phyloP scores from a whole-genome alignment of 2,329 filamentous ascomycete genomes.

The Xylaria multiplex region DNA sequence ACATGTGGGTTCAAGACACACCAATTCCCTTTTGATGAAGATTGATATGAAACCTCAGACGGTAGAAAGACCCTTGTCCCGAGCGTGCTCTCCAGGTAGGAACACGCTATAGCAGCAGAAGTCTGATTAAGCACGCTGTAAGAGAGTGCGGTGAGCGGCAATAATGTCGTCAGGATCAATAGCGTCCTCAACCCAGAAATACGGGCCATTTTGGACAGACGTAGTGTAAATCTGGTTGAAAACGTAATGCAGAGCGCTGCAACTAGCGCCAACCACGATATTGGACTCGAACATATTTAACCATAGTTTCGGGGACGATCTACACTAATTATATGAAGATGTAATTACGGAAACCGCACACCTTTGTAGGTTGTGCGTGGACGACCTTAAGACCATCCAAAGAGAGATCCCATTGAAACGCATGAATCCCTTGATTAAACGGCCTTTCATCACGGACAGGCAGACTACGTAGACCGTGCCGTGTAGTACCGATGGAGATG shows the following conservation, averaged over 20 bases:
- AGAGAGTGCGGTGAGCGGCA: slow-evolving; percentile 21
- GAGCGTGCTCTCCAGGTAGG: slow-evolving; percentile 28
- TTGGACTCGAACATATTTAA: slow-evolving; percentile 1
- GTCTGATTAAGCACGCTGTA: slow-evolving; percentile 19
- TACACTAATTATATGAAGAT: slow-evolving; percentile 29
- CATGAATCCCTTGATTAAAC: neutral
- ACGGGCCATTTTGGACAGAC: slow-evolving; percentile 21
- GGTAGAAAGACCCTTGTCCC: slow-evolving; percentile 30
- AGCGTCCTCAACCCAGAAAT: slow-evolving; percentile 14
- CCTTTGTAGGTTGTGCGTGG: slow-evolving; percentile 1
- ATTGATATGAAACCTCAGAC: slow-evolving; percentile 23
- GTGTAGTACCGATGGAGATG: slow-evolving; percentile 14
- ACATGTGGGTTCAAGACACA: slow-evolving; percentile 9
- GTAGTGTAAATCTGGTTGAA: slow-evolving; percentile 2
- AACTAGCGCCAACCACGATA: neutral
- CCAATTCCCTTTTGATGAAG: slow-evolving; percentile 30
- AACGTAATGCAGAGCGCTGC: neutral
- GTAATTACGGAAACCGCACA: slow-evolving; percentile 7
- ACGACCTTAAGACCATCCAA: slow-evolving; percentile 7
- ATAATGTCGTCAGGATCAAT: slow-evolving; percentile 19
- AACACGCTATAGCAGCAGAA: slow-evolving; percentile 26
- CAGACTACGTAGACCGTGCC: slow-evolving; percentile 20
- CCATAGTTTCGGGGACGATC: slow-evolving; percentile 20
- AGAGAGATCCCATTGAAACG: slow-evolving; percentile 12
- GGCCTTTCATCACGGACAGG: neutral